Base-by-base conservation (phyloP, 202 grass and related monocot genomes). In the Zoysia matrella region DNA sequence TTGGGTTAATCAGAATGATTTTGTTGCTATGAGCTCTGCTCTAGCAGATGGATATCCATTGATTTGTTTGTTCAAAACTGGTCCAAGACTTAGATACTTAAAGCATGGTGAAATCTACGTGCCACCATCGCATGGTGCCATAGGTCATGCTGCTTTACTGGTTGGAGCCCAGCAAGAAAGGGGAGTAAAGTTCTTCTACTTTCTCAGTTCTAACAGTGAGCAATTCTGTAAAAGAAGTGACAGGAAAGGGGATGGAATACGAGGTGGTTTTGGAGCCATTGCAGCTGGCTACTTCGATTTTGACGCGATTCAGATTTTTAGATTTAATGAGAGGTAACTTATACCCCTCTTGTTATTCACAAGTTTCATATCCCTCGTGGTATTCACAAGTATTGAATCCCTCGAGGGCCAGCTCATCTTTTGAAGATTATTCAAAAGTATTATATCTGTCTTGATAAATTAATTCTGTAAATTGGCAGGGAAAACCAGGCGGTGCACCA, bases 1-100 rank as follows among this genome's bases (percentile, higher is more conserved):
- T 13, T 66, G 64, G 64, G 41, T 66, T 11, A 4, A 66, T 66
- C 40, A 45, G 40, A 5, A 66, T 66, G 64, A 66, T 45, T 66
- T 66, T 44, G 64, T 11, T 66, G 64, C 64, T 66, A 66, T 66
- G 40, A 66, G 64, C 64, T 66, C 64, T 12, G 64, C 64, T 66
- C 2, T 66, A 66, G 64, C 64, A 5, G 40, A 66, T 66, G 64
- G 64, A 45, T 66, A 66, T 66, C 64, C 64, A 45, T 11, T 66
- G 64, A 6, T 66, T 45, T 66, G 36, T 66, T 14, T n/a, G 3
- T 15, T 14, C 53, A 4, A 56, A 2, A 14, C 11, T 45, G 64
- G 64, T 15, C 10, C 36, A 66, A 45, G 41, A 66, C 40, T 66
- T 66, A 40, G 3, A 4, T 13, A 45, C 64, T 66, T 66, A 45